These are phyloP conservation scores for Nematocida ironsii DNA, from an alignment of 371 early-diverging fungal genomes.

Conservation along the genomic window DNA sequence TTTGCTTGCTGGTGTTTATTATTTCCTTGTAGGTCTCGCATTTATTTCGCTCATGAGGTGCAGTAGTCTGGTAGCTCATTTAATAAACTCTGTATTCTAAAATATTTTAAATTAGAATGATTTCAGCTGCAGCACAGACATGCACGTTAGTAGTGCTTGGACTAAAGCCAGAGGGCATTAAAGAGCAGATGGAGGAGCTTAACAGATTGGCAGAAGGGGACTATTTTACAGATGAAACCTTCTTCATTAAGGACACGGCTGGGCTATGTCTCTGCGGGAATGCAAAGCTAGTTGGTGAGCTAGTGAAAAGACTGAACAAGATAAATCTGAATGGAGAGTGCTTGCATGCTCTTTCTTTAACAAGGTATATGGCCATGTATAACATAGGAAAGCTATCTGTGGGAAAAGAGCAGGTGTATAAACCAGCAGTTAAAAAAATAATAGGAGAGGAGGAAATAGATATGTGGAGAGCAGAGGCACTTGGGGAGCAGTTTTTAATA, in stretches of 20 bases:
- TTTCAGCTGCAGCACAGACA: neutral
- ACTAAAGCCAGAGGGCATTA: neutral
- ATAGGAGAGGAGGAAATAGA: slow-evolving; percentile 20
- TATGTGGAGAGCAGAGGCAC: slow-evolving; percentile 23
- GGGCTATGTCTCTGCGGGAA: neutral
- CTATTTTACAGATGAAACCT: slow-evolving; percentile 36
- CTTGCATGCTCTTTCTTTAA: slow-evolving; percentile 6
- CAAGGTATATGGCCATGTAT: slow-evolving; percentile 32
- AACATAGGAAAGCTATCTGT: neutral
- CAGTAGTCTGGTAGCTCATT: neutral
- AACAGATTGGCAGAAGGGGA: slow-evolving; percentile 1
- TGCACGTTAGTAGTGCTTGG: slow-evolving; percentile 14
- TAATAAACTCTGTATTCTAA: slow-evolving; percentile 3
- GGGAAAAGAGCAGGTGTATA: neutral
- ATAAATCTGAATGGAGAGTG: neutral
- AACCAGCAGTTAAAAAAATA: slow-evolving; percentile 40
- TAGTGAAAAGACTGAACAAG: neutral
- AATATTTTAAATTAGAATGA: slow-evolving; percentile 28
- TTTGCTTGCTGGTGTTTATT: slow-evolving; percentile 2
- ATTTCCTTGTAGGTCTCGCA: slow-evolving; percentile 27
- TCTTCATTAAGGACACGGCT: neutral
- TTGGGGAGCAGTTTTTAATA: slow-evolving; percentile 52
- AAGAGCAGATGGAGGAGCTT: neutral
- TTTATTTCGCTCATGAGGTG: neutral
- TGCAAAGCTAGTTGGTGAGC: neutral